phyloP scores from a whole-genome alignment of 2,329 filamentous ascomycete genomes.

The Neospermospora avenae region DNA sequence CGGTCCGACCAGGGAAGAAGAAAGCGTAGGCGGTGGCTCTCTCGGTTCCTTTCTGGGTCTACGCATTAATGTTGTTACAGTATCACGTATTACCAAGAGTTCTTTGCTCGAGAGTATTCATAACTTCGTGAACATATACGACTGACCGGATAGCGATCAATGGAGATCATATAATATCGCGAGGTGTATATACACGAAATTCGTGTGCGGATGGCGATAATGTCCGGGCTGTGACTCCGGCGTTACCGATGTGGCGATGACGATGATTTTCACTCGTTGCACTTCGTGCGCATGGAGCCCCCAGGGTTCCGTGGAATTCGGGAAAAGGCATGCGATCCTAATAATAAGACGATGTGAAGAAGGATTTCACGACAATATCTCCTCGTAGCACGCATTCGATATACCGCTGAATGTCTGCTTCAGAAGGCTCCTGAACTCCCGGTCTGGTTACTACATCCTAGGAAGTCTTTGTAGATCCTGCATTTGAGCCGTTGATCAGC shows the following conservation, averaged over 20 bases:
- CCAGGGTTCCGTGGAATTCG: not conserved
- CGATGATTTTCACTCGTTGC: not conserved
- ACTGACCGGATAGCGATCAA: not conserved
- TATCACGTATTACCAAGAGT: too few species aligned
- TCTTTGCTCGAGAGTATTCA: not conserved
- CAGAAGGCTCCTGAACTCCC: too few species aligned
- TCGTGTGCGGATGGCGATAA: not conserved
- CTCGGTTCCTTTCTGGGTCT: slow-evolving; percentile 13
- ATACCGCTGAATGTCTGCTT: too few species aligned
- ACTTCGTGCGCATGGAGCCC: not conserved
- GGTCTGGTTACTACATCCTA: not conserved
- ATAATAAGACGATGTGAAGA: not conserved
- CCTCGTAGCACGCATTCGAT: too few species aligned
- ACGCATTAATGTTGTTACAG: not conserved
- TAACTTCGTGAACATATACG: not conserved
- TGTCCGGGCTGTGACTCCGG: not conserved
- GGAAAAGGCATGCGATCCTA: not conserved
- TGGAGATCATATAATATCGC: not conserved
- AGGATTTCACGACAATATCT: not conserved
- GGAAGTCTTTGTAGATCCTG: not conserved
- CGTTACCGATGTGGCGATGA: not conserved
- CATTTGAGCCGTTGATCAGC: not conserved
- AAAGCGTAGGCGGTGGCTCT: slow-evolving; percentile 5
- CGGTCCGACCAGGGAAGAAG: slow-evolving; percentile 3
- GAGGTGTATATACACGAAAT: not conserved